Base-by-base conservation (phyloP, 495 filamentous ascomycete genomes). In the Neurospora pannonica region DNA sequence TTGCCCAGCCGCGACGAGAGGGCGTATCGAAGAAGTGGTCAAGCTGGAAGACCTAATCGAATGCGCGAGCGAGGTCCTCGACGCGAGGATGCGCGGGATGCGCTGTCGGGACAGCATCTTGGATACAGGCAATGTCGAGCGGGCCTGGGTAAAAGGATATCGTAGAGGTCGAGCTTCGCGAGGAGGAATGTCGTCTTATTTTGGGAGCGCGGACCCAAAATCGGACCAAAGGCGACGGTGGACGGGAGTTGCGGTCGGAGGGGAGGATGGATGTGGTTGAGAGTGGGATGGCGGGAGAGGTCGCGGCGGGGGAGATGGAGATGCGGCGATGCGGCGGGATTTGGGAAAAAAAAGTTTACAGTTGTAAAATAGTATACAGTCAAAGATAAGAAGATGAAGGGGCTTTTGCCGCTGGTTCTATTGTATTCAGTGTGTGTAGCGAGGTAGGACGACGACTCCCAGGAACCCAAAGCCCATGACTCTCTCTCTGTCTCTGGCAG, bases 51-150 rank as follows among this genome's bases (percentile, higher is more conserved):
- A 72, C 42, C 74, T 60, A 36, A 77, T 70, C 3, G 71, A 38
- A n/a, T 74, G 74, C 15, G 73, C 71, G 9, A 72, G 36, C 21
- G 75, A 71, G 34, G 70, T 74, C 43, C 74, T 80, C 42, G 76
- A 72, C 11, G 81, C 74, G 39, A 76, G 74, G 40, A 80, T 46
- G 43, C 77, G 78, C 42, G 77, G 74, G 24, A 81, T 69, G 40
- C 79, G 79, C 72, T 81, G 81, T 74, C 81, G 81, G 54, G 77
- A 75, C 71, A 82, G 77, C 81, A 82, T 82, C 17, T 72, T 81
- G 76, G 36, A 39, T 31, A 67, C 13, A 67, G 54, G 54, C 28
- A 67, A 34, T 19, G 24, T 15, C 48, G 48, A 60, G 24, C 4
- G 48, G 21, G 24, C 9, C 21, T 28, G 24, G 24, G 24, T 34